A percentile compares a stretch with the other conserved stretches of the same genome.
Evolutionary conservation across 1,139 yeast genomes (phyloP).

Genomic region (Lodderomyces parapsilosis): DNA sequence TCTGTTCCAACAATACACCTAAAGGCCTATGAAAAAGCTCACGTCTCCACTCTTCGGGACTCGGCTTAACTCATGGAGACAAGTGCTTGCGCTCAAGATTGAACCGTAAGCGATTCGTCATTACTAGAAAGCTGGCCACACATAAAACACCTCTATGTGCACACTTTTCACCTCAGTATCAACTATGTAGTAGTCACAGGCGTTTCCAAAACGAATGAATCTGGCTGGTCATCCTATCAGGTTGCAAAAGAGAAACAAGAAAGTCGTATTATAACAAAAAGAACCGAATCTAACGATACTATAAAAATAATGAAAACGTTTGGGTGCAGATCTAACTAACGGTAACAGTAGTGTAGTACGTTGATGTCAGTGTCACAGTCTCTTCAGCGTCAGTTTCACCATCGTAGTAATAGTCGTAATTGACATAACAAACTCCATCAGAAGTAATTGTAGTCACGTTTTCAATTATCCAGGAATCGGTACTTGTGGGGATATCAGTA

Average conservation of each 20-base stretch:
- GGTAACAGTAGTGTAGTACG: slow-evolving; percentile 40
- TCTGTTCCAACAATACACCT: no score
- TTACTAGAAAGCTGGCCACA: no score
- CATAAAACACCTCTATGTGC: no score
- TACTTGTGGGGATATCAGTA: slow-evolving; percentile 32
- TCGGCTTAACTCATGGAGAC: no score
- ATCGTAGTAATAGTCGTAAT: slow-evolving; percentile 42
- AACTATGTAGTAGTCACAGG: no score
- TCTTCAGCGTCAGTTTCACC: slow-evolving; percentile 29
- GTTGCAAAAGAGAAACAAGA: slow-evolving; percentile 1
- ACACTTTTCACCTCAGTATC: no score
- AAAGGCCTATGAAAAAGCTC: not conserved
- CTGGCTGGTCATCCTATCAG: not conserved
- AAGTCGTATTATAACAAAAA: not conserved
- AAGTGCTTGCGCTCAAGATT: no score
- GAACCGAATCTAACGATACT: not conserved
- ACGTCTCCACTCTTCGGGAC: no score
- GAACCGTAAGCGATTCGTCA: no score
- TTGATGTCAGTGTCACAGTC: slow-evolving; percentile 40
- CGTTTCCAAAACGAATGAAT: no score
- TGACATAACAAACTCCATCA: slow-evolving; percentile 38
- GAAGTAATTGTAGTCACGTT: slow-evolving; percentile 34
- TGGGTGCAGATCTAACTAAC: no score
- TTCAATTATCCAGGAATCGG: slow-evolving; percentile 39
- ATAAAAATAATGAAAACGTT: not conserved